Conservation (phyloP, 257 asterid genomes). For the Buddleja alternifolia region DNA sequence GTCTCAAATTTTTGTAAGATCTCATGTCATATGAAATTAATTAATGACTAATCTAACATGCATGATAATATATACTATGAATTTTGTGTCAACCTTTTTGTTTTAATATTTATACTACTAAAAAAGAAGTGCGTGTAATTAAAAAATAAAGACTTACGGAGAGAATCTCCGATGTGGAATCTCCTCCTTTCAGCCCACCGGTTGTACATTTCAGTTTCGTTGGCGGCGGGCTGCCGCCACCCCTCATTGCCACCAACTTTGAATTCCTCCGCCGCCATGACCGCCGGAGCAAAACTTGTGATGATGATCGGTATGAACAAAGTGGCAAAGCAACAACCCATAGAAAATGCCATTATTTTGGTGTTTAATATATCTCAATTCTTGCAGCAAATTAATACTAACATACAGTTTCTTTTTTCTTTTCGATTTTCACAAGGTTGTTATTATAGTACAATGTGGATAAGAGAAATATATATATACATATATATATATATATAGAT, state of each 20-base stretch:
- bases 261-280: constrained; percentile 54
- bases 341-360: constrained; percentile 32
- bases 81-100: too few relatives aligned
- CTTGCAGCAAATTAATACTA: not conserved
- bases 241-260: constrained; percentile 62
- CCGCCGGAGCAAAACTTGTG: constrained; percentile 23
- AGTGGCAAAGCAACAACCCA: constrained; percentile 25
- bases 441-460: not conserved
- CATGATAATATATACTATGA: too few relatives aligned
- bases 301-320: constrained; percentile 12
- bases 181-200: constrained; percentile 54
- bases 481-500: not conserved
- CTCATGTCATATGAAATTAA: too few relatives aligned
- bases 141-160: constrained; percentile 49
- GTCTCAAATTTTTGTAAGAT: too few relatives aligned
- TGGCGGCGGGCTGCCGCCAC: constrained; percentile 57
- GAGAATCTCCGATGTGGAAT: constrained; percentile 69
- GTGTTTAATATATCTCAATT: not conserved
- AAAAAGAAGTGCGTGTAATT: not conserved
- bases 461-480: not conserved
- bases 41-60: too few relatives aligned
- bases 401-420: not conserved
- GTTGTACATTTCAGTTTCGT: constrained; percentile 49
- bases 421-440: not conserved
- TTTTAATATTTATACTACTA: too few relatives aligned